Evolutionary conservation across 2,329 filamentous ascomycete genomes (phyloP).

Genomic region (Akanthomyces dipterigenus): DNA sequence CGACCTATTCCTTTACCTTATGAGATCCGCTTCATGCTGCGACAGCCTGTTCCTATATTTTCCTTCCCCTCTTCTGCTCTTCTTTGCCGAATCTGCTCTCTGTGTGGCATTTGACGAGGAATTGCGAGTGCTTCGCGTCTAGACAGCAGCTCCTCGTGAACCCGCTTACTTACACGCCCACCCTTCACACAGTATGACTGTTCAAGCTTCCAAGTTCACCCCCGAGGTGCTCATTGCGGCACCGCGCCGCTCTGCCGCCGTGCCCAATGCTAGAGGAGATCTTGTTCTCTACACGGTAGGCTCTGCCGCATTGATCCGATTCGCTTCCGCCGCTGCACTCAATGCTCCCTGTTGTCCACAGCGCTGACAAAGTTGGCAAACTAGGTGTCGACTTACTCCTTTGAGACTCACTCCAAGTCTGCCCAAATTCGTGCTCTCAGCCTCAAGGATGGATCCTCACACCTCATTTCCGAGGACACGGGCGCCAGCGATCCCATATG

Average conservation of each 20-base stretch:
- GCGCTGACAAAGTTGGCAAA: not conserved
- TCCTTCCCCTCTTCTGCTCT: not conserved
- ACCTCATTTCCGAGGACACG: constrained; percentile 56
- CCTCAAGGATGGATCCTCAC: constrained; percentile 58
- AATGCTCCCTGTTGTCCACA: too few species aligned
- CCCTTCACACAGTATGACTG: constrained; percentile 51
- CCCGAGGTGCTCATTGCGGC: constrained; percentile 71
- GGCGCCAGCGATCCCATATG: constrained; percentile 67
- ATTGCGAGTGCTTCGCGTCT: not conserved
- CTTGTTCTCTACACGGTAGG: constrained; percentile 57
- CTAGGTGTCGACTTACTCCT: constrained; percentile 68
- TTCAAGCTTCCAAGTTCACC: constrained; percentile 64
- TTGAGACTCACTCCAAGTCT: constrained; percentile 63
- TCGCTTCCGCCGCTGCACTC: not conserved
- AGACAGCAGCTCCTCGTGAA: too few species aligned
- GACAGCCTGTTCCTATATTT: not conserved
- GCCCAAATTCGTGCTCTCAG: constrained; percentile 66
- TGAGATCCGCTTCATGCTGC: constrained; percentile 4
- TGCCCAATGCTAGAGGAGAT: constrained; percentile 62
- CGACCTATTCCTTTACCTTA: not conserved
- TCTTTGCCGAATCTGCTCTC: not conserved
- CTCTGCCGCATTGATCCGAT: constrained; percentile 14
- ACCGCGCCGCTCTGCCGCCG: constrained; percentile 62
- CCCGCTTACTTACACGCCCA: constrained; percentile 21
- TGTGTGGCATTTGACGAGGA: not conserved